A percentile compares a stretch with the other conserved stretches of the same genome.
Conservation (phyloP, 345 rosid genomes). For the Dipteronia dyeriana region DNA sequence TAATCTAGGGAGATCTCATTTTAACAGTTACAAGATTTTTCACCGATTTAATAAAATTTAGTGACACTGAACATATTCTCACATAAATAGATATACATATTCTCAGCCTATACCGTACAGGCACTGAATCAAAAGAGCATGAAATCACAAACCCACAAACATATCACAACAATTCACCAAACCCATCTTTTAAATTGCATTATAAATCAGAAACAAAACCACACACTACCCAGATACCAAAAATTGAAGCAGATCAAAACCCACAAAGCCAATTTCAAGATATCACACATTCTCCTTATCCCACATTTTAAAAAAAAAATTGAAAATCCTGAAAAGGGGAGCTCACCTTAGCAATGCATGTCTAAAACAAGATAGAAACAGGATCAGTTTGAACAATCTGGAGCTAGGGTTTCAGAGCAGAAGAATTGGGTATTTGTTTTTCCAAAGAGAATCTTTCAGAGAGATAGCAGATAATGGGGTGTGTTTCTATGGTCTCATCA, state of each 20-base stretch:
- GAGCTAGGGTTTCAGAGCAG: constrained; percentile 19
- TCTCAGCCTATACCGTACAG: background rate
- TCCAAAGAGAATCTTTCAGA: background rate
- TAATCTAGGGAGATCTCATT: background rate
- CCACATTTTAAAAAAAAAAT: background rate
- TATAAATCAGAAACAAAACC: background rate
- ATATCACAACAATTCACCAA: constrained; percentile 1
- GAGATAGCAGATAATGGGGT: constrained; percentile 10
- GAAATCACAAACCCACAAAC: constrained; percentile 3
- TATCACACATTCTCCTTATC: background rate
- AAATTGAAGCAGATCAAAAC: constrained; percentile 15
- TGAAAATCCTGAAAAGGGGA: background rate
- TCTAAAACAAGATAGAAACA: constrained; percentile 1
- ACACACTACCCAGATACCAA: constrained; percentile 2
- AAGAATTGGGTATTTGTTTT: constrained; percentile 7
- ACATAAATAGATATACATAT: background rate
- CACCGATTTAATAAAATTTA: background rate
- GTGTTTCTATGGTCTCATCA: background rate
- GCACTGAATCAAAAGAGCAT: constrained; percentile 5
- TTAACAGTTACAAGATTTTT: background rate
- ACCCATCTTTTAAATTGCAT: background rate
- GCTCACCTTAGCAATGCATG: constrained; percentile 33
- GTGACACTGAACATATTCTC: background rate
- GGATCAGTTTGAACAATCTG: background rate
- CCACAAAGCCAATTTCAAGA: background rate